A percentile compares a stretch with the other conserved stretches of the same genome.
These are phyloP conservation scores for Termitomyces sp. DNA, from an alignment of 768 basidiomycete genomes.

Conservation along the genomic window DNA sequence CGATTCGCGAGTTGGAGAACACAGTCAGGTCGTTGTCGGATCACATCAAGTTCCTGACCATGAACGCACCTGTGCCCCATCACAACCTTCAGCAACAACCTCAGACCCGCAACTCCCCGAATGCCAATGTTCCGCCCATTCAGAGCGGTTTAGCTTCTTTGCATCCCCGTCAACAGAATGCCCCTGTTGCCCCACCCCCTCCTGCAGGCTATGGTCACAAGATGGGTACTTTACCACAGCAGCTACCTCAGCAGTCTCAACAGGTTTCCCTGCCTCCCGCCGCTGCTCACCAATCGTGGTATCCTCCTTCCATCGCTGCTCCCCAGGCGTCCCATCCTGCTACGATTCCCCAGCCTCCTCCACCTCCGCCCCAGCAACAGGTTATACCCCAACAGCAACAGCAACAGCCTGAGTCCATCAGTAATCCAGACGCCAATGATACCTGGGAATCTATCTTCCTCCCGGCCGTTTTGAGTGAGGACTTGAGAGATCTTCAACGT, in stretches of 20 bases:
- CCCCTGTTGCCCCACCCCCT: constrained; percentile 33
- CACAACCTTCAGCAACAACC: constrained; percentile 37
- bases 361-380: constrained; percentile 38
- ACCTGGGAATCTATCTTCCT: constrained; percentile 81
- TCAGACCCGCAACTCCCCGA: constrained; percentile 35
- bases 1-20: constrained; percentile 79
- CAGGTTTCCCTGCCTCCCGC: constrained; percentile 23
- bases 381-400: constrained; percentile 33
- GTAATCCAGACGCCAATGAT: constrained; percentile 8
- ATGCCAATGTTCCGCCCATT: constrained; percentile 31
- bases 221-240: constrained; percentile 31
- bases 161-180: constrained; percentile 39
- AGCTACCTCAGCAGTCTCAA: constrained; percentile 30
- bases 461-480: constrained; percentile 70
- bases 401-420: constrained; percentile 9
- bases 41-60: constrained; percentile 74
- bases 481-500: constrained; percentile 68
- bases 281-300: constrained; percentile 54
- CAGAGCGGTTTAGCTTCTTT: constrained; percentile 30
- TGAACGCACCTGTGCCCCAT: constrained; percentile 43
- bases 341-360: constrained; percentile 54
- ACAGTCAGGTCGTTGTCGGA: constrained; percentile 70
- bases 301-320: constrained; percentile 60
- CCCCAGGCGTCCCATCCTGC: constrained; percentile 81
- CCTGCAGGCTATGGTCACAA: constrained; percentile 34